Evolutionary conservation across 306 rosid species (phyloP), one percentile per base, ranked within the genome.

Genomic region (Dryas octopetala): DNA sequence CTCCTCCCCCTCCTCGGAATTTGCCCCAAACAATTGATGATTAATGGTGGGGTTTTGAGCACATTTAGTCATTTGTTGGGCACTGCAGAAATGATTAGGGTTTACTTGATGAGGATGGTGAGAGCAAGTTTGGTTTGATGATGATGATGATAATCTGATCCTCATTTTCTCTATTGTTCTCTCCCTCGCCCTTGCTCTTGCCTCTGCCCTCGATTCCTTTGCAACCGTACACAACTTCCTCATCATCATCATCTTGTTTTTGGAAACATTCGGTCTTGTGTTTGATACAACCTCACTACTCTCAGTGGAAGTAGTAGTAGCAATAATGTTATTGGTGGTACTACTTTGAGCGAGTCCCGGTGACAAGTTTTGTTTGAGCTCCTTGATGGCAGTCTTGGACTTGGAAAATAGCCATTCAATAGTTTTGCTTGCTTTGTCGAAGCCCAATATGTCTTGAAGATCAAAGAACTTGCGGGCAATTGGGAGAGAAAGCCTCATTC

Each of bases 381-480:
- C 91, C 28, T 59, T 82, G 47, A 87, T 84, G 17, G 91, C 83
- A 7, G 74, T 15, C 77, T 23, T 82, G 5, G 91, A 87, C 77
- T 80, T 85, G 8, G 69, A 0, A 62, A 85, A 77, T 7, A 87
- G 87, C 91, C 91, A 87, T 13, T 87, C 91, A 9, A 87, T 81
- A 47, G 91, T 87, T 63, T 75, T 80, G 80, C 91, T 87, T 7
- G 89, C 91, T 72, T 85, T 87, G 43, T 87, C 91, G 53, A 87
- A 87, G 2, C 91, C 87, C 49, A 87, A 76, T 84, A 85, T 77
- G 68, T 87, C 91, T 80, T 87, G 91, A 13, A 87, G 85, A 82
- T 85, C 85, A 46, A 87, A 87, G 85, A 87, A 87, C 69, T 74
- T 85, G 1, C 89, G 71, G 5, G 91, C 91, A 57, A 85, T 78